Evolutionary conservation across 495 filamentous ascomycete genomes (phyloP).

Genomic region (Pseudevernia furfuracea): DNA sequence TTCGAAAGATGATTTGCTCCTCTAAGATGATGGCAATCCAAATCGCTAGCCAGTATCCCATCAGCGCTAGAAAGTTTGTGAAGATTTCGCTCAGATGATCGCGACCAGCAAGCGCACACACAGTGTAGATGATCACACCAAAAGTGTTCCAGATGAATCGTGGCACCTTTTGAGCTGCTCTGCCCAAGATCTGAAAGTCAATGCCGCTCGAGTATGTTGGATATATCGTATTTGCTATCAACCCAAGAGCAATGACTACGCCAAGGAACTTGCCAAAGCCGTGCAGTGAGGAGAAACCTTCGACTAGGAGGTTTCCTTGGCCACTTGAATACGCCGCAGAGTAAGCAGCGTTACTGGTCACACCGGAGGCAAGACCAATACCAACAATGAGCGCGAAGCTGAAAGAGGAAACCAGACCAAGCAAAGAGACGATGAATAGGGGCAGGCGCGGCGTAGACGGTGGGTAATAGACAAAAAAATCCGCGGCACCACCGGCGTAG

Average conservation of each 20-base stretch:
- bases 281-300: constrained; percentile 53
- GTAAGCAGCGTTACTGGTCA: constrained; percentile 46
- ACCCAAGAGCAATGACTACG: constrained; percentile 61
- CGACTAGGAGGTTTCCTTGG: constrained; percentile 56
- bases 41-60: constrained; percentile 67
- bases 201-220: constrained; percentile 64
- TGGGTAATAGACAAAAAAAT: constrained; percentile 62
- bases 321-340: constrained; percentile 46
- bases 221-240: constrained; percentile 63
- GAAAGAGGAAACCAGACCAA: constrained; percentile 48
- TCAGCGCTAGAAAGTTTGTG: constrained; percentile 62
- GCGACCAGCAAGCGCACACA: constrained; percentile 58
- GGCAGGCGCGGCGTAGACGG: constrained; percentile 37
- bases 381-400: constrained; percentile 58
- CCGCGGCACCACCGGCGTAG: constrained; percentile 51
- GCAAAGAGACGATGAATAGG: constrained; percentile 30
- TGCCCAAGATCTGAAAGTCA: constrained; percentile 59
- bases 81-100: constrained; percentile 57
- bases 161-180: constrained; percentile 48
- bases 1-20: constrained; percentile 58
- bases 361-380: constrained; percentile 60
- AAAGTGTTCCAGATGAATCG: constrained; percentile 57
- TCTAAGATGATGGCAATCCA: constrained; percentile 57
- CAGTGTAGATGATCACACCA: constrained; percentile 51
- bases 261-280: constrained; percentile 67